Base-by-base conservation (phyloP, 805 yeast genomes). In the Wickerhamiella kurtzmanii region DNA sequence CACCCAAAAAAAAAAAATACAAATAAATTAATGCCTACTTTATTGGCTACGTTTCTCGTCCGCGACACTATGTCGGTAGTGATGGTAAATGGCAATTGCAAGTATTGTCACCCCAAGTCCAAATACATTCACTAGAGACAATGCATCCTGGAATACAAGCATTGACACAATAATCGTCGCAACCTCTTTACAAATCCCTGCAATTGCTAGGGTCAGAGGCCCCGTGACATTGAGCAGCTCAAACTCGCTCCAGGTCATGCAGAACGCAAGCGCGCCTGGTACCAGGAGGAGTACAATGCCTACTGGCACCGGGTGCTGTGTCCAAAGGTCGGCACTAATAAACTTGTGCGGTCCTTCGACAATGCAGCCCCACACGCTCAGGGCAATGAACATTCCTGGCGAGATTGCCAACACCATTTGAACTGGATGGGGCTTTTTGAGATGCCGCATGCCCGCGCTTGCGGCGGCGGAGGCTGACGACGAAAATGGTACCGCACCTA, bases 181-280 rank as follows among this genome's bases (percentile, higher is more conserved):
- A 15, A 92, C 69, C 62, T 92, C 98, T 60, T 92, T 92, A 61
- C 89, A 83, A 16, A 92, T 83, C 1, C 98, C 98, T 0, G 94
- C 94, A 39, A 92, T 76, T 4, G 94, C 80, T 25, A 92, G 65
- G 0, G 98, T 88, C 41, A 88, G 70, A 13, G 92, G 86, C 47
- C 85, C 82, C 0, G 96, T 83, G 39, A 80, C 76, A 47, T 82
- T 80, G 45, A 92, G 71, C 5, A 92, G 75, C 48, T 82, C 79
- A 65, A 84, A 88, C 62, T 89, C 98, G 22, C 60, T 50, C 49
- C 86, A 64, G 0, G 96, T 89, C 89, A 92, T 82, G 60, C 82
- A 73, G 59, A 88, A 88, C 1, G 95, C 97, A 37, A 84, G 65
- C 2, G 83, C 51, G 0, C 97, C 97, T 0, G 98, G 98, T 17